A percentile compares a stretch with the other conserved stretches of the same genome.
Conservation (phyloP, 768 basidiomycete genomes). For the Boletellus sp. region DNA sequence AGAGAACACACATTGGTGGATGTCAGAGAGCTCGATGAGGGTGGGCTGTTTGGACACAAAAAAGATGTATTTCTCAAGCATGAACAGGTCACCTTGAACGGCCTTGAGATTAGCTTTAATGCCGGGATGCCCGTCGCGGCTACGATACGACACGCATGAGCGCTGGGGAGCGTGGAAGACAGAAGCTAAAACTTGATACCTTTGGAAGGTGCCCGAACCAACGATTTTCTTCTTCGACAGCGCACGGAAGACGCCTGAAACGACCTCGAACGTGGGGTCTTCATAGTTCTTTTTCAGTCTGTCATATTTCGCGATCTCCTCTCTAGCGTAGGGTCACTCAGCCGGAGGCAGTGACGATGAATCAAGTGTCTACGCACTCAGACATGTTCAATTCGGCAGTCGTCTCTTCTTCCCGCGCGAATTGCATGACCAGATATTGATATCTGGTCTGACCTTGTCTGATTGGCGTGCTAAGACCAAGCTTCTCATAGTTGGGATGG, state of each 20-base stretch:
- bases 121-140: constrained; percentile 87
- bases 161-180: neutral
- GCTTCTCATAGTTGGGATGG: constrained; percentile 40
- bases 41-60: constrained; percentile 96
- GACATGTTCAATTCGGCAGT: constrained; percentile 91
- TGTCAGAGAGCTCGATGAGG: constrained; percentile 85
- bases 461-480: constrained; percentile 90
- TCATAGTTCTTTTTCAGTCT: constrained; percentile 92
- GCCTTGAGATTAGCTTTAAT: constrained; percentile 98
- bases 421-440: constrained; percentile 97
- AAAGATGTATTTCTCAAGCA: constrained; percentile 96
- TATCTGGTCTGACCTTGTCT: constrained; percentile 97
- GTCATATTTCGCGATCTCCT: constrained; percentile 74
- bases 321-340: constrained; percentile 39
- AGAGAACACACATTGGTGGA: constrained; percentile 88
- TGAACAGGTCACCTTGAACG: constrained; percentile 92
- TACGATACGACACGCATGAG: constrained; percentile 28
- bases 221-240: constrained; percentile 89
- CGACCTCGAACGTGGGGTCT: constrained; percentile 91
- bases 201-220: constrained; percentile 81
- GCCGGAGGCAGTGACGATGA: neutral
- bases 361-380: constrained; percentile 55
- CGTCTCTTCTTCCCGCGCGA: constrained; percentile 94
- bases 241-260: constrained; percentile 89
- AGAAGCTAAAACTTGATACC: constrained; percentile 39